phyloP scores from a whole-genome alignment of 306 rosid species.

The Macrotyloma uniflorum region DNA sequence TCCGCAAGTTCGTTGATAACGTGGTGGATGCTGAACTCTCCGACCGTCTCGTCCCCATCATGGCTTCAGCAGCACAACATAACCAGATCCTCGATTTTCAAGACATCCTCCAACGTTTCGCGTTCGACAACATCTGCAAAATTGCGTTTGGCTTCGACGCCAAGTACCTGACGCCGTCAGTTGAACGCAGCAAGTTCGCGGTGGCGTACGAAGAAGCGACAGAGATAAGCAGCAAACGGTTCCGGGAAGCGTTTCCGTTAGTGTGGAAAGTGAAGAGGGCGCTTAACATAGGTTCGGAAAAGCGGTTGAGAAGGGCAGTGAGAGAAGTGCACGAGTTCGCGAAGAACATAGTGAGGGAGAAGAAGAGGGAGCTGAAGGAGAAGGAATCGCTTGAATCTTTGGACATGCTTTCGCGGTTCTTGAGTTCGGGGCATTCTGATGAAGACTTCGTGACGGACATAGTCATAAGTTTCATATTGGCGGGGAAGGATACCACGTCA shows the following conservation, averaged over 20 bases:
- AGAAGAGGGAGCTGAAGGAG: constrained; percentile 50
- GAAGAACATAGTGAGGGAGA: constrained; percentile 44
- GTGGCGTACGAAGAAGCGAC: constrained; percentile 56
- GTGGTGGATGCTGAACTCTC: constrained; percentile 67
- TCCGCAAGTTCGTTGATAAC: constrained; percentile 63
- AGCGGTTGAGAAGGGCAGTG: constrained; percentile 35
- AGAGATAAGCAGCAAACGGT: constrained; percentile 48
- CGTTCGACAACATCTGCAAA: constrained; percentile 71
- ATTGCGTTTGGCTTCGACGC: constrained; percentile 80
- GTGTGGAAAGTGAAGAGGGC: constrained; percentile 61
- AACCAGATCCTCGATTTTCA: constrained; percentile 58
- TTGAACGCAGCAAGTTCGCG: constrained; percentile 49
- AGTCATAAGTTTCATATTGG: constrained; percentile 64
- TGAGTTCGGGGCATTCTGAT: constrained; percentile 50
- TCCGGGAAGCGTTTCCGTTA: constrained; percentile 6
- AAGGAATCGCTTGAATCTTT: constrained; percentile 41
- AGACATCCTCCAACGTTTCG: constrained; percentile 73
- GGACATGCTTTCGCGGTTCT: constrained; percentile 64
- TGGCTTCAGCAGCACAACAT: constrained; percentile 21
- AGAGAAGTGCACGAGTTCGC: constrained; percentile 58
- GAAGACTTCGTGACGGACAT: constrained; percentile 55
- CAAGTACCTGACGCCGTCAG: constrained; percentile 49
- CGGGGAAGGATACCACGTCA: constrained; percentile 65
- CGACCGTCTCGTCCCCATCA: constrained; percentile 61
- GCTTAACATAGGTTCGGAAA: constrained; percentile 59